Percentiles rank a stretch among this genome's conserved stretches.
Conservation (phyloP, 2,329 filamentous ascomycete genomes). For the Penicillium glabrum region DNA sequence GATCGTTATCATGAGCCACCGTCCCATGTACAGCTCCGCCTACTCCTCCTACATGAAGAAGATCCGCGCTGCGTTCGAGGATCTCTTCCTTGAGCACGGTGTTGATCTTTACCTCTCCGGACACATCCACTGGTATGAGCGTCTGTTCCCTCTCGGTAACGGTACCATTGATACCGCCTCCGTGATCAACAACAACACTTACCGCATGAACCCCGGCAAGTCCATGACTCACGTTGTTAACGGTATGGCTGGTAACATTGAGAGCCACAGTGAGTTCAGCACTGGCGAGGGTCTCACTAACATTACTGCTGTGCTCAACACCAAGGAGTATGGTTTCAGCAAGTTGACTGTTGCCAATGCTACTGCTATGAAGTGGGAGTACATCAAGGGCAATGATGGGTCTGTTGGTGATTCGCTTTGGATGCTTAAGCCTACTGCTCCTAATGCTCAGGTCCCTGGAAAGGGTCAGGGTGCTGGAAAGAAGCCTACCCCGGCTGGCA, state of each 20-base stretch:
- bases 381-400: conserved; percentile 45
- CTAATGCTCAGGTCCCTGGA: neutral
- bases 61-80: conserved; percentile 49
- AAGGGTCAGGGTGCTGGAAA: neutral
- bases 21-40: conserved; percentile 51
- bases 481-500: neutral
- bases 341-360: conserved; percentile 47
- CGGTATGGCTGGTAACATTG: conserved; percentile 56
- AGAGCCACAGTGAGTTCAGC: conserved; percentile 47
- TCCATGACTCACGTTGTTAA: conserved; percentile 54
- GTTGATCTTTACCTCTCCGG: conserved; percentile 51
- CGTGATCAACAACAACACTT: conserved; percentile 51
- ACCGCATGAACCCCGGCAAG: conserved; percentile 47
- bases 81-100: conserved; percentile 44
- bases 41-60: conserved; percentile 46
- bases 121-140: conserved; percentile 52
- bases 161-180: conserved; percentile 44
- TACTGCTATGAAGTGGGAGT: conserved; percentile 46
- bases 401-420: conserved; percentile 40
- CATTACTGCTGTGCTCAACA: conserved; percentile 49
- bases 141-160: conserved; percentile 42
- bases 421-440: conserved; percentile 29
- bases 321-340: conserved; percentile 50
- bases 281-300: conserved; percentile 34
- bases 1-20: conserved; percentile 52